These are phyloP conservation scores for Solioccasus polychromus DNA, from an alignment of 768 basidiomycete species.

Conservation along the genomic window DNA sequence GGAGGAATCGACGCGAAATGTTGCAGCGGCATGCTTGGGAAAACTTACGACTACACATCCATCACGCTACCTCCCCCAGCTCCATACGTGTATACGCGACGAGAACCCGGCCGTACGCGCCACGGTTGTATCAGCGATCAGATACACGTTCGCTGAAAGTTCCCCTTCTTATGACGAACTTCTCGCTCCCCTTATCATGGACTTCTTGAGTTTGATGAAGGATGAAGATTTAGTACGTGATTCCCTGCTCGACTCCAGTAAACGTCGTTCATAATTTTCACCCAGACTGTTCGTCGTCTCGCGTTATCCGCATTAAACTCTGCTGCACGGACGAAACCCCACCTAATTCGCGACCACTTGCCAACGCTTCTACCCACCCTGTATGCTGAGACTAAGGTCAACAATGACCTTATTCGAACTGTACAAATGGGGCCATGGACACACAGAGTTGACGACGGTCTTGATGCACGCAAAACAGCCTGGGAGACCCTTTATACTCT, in stretches of 20 bases:
- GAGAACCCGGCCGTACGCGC: slow-evolving; percentile 70
- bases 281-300: slow-evolving; percentile 83
- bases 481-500: slow-evolving; percentile 97
- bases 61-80: slow-evolving; percentile 84
- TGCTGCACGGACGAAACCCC: slow-evolving; percentile 91
- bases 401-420: slow-evolving; percentile 75
- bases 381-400: slow-evolving; percentile 82
- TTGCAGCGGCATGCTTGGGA: slow-evolving; percentile 94
- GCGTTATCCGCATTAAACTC: slow-evolving; percentile 91
- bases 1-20: slow-evolving; percentile 90
- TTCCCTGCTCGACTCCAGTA: neutral
- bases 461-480: slow-evolving; percentile 94
- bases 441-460: slow-evolving; percentile 94
- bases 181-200: slow-evolving; percentile 82
- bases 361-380: slow-evolving; percentile 71
- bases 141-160: slow-evolving; percentile 87
- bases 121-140: slow-evolving; percentile 88
- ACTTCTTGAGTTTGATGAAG: slow-evolving; percentile 88
- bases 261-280: neutral
- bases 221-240: slow-evolving; percentile 77
- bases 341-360: slow-evolving; percentile 86
- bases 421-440: slow-evolving; percentile 98
- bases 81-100: slow-evolving; percentile 79
- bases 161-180: slow-evolving; percentile 85
- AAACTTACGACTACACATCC: slow-evolving; percentile 93